Conservation (phyloP, 495 filamentous ascomycete genomes). For the Emericellopsis terricola region DNA sequence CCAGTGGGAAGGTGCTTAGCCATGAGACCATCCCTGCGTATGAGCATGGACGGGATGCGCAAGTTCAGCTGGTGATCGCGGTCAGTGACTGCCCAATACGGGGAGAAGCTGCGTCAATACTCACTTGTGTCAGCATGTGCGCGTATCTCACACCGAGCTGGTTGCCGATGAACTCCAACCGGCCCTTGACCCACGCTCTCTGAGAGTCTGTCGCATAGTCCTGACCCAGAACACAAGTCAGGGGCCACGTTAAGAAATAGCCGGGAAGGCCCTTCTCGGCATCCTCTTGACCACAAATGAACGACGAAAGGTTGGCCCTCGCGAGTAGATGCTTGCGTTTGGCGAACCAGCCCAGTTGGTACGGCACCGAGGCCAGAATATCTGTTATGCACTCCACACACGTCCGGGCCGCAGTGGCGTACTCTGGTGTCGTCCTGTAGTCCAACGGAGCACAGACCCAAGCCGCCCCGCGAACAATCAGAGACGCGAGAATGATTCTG, state of each 20-base stretch:
- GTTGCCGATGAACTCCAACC: conserved; percentile 25
- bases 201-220: conserved; percentile 32
- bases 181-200: conserved; percentile 24
- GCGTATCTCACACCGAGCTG: conserved; percentile 30
- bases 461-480: conserved; percentile 30
- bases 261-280: conserved; percentile 24
- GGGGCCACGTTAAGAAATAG: conserved; percentile 25
- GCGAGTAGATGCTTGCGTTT: conserved; percentile 8
- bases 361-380: conserved; percentile 32
- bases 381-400: conserved; percentile 27
- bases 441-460: conserved; percentile 32
- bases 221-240: conserved; percentile 22
- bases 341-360: conserved; percentile 29
- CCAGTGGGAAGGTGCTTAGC: conserved; percentile 13
- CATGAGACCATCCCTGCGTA: conserved; percentile 26
- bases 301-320: conserved; percentile 7
- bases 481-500: conserved; percentile 23
- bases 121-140: conserved; percentile 22
- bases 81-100: not conserved
- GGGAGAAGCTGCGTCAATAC: too few relatives aligned
- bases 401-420: conserved; percentile 20
- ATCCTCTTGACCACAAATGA: conserved; percentile 18
- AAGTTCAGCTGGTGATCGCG: conserved; percentile 16
- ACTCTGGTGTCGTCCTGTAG: conserved; percentile 34
- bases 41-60: conserved; percentile 33